Evolutionary conservation across 2,329 filamentous ascomycete genomes (phyloP).

Genomic region (Apiospora hydei): DNA sequence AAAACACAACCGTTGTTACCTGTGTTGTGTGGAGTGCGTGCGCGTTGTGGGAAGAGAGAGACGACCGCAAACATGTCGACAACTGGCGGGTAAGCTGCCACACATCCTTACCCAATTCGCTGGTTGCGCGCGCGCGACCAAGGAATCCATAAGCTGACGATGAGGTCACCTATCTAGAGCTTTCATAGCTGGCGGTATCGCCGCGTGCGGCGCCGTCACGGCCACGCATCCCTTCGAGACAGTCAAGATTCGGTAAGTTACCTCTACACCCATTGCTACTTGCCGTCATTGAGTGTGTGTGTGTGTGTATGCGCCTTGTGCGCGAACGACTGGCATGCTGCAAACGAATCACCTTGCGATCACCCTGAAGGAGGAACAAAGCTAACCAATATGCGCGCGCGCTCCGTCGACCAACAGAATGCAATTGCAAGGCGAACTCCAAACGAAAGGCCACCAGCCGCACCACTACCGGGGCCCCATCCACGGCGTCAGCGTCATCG

Average conservation of each 20-base stretch:
- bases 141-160: not conserved
- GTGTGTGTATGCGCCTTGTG: not conserved
- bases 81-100: conserved; percentile 37
- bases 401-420: conserved; percentile 70
- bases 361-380: conserved; percentile 14
- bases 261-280: not conserved
- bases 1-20: not conserved
- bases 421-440: conserved; percentile 95
- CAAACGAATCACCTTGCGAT: conserved; percentile 20
- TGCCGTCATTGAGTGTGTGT: not conserved
- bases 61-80: conserved; percentile 38
- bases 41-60: conserved; percentile 9
- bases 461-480: conserved; percentile 90
- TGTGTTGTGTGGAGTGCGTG: not conserved
- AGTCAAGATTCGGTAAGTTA: conserved; percentile 90
- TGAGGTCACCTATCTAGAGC: conserved; percentile 58
- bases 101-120: not conserved
- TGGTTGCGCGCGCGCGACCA: not conserved
- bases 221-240: conserved; percentile 98
- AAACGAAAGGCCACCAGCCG: conserved; percentile 82
- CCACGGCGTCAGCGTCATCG: conserved; percentile 88
- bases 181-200: conserved; percentile 95
- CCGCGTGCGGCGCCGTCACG: conserved; percentile 95
- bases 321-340: not conserved
- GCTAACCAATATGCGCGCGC: conserved; percentile 6